A percentile compares a stretch with the other conserved stretches of the same genome.
Conservation (phyloP, 176 grass and related monocot species). For the Avena eriantha region DNA sequence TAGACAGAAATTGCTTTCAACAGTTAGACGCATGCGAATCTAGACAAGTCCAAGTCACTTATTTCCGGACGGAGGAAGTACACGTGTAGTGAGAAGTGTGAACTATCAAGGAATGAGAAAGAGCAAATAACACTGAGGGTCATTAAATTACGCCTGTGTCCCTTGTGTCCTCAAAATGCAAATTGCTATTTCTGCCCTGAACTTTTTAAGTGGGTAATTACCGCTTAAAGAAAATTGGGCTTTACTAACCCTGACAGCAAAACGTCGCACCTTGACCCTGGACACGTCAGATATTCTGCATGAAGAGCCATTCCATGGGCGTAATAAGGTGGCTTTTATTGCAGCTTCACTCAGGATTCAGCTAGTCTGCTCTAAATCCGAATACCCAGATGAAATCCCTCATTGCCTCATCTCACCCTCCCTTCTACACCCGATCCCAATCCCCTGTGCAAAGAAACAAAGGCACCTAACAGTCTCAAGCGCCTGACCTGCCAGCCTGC, state of each 20-base stretch:
- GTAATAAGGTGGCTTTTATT: not conserved
- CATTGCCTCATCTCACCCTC: not conserved
- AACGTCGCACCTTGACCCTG: not conserved
- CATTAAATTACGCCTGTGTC: not conserved
- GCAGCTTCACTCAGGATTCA: not conserved
- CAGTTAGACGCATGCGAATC: not conserved
- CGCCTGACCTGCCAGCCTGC: not conserved
- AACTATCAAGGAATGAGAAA: conserved; percentile 19
- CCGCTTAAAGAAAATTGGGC: not conserved
- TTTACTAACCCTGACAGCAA: not conserved
- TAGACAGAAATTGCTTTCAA: conserved; percentile 27
- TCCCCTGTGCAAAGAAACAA: not conserved
- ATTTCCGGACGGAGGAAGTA: not conserved
- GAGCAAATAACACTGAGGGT: not conserved
- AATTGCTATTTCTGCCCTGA: not conserved
- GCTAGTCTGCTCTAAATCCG: not conserved
- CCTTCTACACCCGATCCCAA: not conserved
- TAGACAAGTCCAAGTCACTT: too few species aligned
- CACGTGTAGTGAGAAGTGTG: conserved; percentile 7
- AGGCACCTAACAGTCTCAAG: not conserved
- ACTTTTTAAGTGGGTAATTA: not conserved
- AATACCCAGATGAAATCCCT: not conserved
- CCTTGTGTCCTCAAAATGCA: not conserved
- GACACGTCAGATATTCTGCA: not conserved
- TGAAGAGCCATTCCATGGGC: not conserved